Percentiles rank a stretch among this genome's conserved stretches.
phyloP scores from a whole-genome alignment of 768 basidiomycete genomes.

The Boletus rufocinnamomeus region DNA sequence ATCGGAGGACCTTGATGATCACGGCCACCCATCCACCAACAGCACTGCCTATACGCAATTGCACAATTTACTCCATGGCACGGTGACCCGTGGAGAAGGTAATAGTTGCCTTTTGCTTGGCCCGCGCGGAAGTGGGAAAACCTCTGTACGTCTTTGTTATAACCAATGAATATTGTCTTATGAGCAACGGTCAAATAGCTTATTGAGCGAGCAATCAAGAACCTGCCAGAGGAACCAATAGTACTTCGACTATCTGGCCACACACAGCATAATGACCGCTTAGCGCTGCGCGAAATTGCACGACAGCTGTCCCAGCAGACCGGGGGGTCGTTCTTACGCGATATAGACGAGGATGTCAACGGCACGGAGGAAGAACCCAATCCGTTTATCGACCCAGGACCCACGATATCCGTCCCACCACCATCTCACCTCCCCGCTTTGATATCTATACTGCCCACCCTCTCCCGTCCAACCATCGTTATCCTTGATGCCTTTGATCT shows the following conservation, averaged over 20 bases:
- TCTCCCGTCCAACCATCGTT: conserved; percentile 77
- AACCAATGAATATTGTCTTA: conserved; percentile 2
- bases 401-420: conserved; percentile 51
- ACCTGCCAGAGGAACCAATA: conserved; percentile 55
- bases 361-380: conserved; percentile 46
- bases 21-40: conserved; percentile 47
- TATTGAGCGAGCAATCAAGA: conserved; percentile 55
- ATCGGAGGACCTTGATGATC: conserved; percentile 32
- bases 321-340: conserved; percentile 54
- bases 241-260: conserved; percentile 84
- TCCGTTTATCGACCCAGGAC: conserved; percentile 47
- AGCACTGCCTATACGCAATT: conserved; percentile 57
- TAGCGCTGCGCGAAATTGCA: conserved; percentile 92
- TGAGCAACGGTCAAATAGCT: conserved; percentile 43
- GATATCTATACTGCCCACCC: conserved; percentile 75
- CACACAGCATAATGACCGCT: conserved; percentile 79
- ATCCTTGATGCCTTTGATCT: conserved; percentile 92
- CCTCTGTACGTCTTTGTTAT: conserved; percentile 47
- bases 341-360: conserved; percentile 31
- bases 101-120: conserved; percentile 92
- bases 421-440: conserved; percentile 72
- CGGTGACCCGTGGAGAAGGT: conserved; percentile 79
- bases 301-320: conserved; percentile 80
- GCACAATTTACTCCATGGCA: conserved; percentile 66
- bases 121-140: conserved; percentile 85